Evolutionary conservation across 2,329 filamentous ascomycete genomes (phyloP).

Genomic region (Esteya vermicola): DNA sequence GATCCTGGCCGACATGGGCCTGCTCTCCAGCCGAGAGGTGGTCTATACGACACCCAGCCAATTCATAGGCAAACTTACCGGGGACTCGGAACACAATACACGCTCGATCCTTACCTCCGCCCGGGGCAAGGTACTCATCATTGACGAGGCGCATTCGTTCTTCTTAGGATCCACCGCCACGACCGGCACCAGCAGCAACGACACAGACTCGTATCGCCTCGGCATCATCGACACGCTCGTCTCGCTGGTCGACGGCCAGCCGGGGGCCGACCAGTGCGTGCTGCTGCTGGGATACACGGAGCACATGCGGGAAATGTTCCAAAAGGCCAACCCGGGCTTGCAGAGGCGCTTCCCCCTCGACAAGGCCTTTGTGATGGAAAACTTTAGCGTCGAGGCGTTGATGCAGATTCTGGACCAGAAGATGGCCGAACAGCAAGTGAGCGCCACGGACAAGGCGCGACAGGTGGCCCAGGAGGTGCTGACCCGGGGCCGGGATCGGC

Average conservation of each 20-base stretch:
- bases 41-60: slow-evolving; percentile 24
- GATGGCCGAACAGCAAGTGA: slow-evolving; percentile 33
- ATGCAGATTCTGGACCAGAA: slow-evolving; percentile 47
- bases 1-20: background rate
- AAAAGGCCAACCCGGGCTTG: slow-evolving; percentile 56
- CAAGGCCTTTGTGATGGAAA: slow-evolving; percentile 51
- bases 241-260: slow-evolving; percentile 52
- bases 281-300: slow-evolving; percentile 56
- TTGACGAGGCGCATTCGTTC: slow-evolving; percentile 65
- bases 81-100: slow-evolving; percentile 52
- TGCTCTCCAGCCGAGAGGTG: background rate
- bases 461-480: slow-evolving; percentile 47
- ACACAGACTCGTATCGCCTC: slow-evolving; percentile 18
- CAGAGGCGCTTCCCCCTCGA: slow-evolving; percentile 48
- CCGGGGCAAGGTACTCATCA: slow-evolving; percentile 59
- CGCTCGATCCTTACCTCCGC: slow-evolving; percentile 54
- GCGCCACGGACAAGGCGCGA: slow-evolving; percentile 33
- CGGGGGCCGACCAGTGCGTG: slow-evolving; percentile 59
- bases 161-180: too few relatives aligned
- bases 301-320: slow-evolving; percentile 57
- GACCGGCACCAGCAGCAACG: too few relatives aligned
- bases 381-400: slow-evolving; percentile 37
- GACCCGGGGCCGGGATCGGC: slow-evolving; percentile 41
- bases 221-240: slow-evolving; percentile 62
- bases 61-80: slow-evolving; percentile 31